Percentiles rank a stretch among this genome's conserved stretches.
These are phyloP conservation scores for Carex pumila DNA, from an alignment of 176 grass and related monocot genomes.

Conservation along the genomic window DNA sequence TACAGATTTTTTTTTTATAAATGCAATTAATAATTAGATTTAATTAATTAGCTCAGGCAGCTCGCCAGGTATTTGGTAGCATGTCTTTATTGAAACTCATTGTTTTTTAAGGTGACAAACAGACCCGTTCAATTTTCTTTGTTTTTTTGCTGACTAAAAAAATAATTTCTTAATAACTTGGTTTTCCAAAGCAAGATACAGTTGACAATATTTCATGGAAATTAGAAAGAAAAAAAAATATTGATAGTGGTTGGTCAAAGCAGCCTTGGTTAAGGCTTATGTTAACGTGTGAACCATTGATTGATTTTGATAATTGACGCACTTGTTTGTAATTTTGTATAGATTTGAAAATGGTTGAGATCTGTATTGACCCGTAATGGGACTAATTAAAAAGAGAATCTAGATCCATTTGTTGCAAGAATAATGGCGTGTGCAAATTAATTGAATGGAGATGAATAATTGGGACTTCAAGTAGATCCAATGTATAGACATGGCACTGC, in stretches of 20 bases:
- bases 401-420: slow-evolving; percentile 13
- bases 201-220: not conserved
- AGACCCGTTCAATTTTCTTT: not conserved
- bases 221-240: not conserved
- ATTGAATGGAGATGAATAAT: not conserved
- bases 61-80: slow-evolving; percentile 6
- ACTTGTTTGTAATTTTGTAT: not conserved
- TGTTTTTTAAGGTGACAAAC: not conserved
- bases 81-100: slow-evolving; percentile 20
- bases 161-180: not conserved
- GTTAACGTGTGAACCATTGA: not conserved
- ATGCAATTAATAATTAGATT: not conserved
- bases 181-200: not conserved
- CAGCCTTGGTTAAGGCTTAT: not conserved
- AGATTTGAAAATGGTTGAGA: slow-evolving; percentile 19
- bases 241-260: not conserved
- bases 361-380: slow-evolving; percentile 12
- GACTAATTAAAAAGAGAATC: slow-evolving; percentile 4
- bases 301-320: not conserved
- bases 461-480: not conserved
- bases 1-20: not conserved
- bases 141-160: not conserved
- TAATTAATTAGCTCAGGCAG: not conserved
- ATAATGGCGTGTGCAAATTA: not conserved
- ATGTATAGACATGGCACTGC: not conserved